Percentiles rank a stretch among this genome's conserved stretches.
Evolutionary conservation across 129 eudicot species (phyloP).

Genomic region (Pittosporum tobira): DNA sequence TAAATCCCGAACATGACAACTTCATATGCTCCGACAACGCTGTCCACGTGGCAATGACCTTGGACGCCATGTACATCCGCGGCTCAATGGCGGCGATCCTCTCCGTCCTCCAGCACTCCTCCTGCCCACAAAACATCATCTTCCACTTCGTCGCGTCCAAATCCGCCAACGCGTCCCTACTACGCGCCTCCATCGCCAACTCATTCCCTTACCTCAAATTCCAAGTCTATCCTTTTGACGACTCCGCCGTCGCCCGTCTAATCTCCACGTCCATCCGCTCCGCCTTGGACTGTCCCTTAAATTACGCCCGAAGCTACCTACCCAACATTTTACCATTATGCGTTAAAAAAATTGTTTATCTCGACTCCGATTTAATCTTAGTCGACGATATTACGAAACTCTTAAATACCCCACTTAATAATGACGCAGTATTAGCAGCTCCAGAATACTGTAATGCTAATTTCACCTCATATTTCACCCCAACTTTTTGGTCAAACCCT

Average conservation of each 20-base stretch:
- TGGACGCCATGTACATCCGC: slow-evolving; percentile 46
- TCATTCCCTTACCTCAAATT: slow-evolving; percentile 43
- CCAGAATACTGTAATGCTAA: slow-evolving; percentile 51
- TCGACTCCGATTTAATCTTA: slow-evolving; percentile 38
- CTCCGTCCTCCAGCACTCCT: slow-evolving; percentile 51
- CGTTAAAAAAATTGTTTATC: slow-evolving; percentile 27
- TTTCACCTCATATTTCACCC: slow-evolving; percentile 43
- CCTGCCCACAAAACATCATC: slow-evolving; percentile 44
- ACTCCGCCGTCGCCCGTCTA: slow-evolving; percentile 21
- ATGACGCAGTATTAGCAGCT: slow-evolving; percentile 25
- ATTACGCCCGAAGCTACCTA: slow-evolving; percentile 41
- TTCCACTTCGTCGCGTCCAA: slow-evolving; percentile 46
- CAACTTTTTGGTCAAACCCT: slow-evolving; percentile 45
- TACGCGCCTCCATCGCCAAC: slow-evolving; percentile 26
- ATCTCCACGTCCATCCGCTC: slow-evolving; percentile 43
- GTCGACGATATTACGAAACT: slow-evolving; percentile 37
- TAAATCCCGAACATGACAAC: not conserved
- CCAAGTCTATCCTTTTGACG: slow-evolving; percentile 31
- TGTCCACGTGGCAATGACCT: slow-evolving; percentile 56
- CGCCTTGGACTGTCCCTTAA: slow-evolving; percentile 43
- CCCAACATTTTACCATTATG: slow-evolving; percentile 33
- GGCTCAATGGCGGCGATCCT: slow-evolving; percentile 59
- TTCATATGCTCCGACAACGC: slow-evolving; percentile 31
- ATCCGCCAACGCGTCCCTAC: slow-evolving; percentile 24
- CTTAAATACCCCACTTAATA: slow-evolving; percentile 6